Evolutionary conservation across 164 flowering plant genomes (phyloP), one percentile per base, ranked within the genome.

Genomic region (Aristolochia contorta): DNA sequence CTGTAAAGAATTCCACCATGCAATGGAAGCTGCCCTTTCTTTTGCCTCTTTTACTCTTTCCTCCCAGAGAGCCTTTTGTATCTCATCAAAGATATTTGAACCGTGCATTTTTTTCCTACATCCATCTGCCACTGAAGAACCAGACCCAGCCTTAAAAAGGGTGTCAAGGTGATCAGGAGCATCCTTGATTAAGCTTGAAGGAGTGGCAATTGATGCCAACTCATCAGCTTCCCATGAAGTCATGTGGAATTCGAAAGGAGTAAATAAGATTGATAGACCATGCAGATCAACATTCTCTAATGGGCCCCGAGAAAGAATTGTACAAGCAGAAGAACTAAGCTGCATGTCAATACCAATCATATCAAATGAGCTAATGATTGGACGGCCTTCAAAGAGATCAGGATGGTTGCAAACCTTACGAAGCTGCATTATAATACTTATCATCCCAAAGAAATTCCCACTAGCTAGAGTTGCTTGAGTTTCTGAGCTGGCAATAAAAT

Each of bases 401-500:
- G 99, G 99, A 76, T 94, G 99, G 73, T 94, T 94, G 75, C 99
- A 94, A 48, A 94, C 99, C 79, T 94, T 94, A 16, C 99, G 95
- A 55, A 94, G 96, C 72, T 94, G 99, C 99, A 94, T 94, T 66
- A 94, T 94, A 63, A 94, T 78, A 75, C 93, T 85, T 13, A 94
- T 85, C 99, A 94, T 94, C 59, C 96, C 97, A 78, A 94, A 86
- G 67, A 89, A 94, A 61, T 89, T 94, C 16, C 84, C 71, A 75
- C 85, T 91, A 9, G 95, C 91, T 56, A 94, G 79, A 37, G 99
- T 94, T 65, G 96, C 95, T 71, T 91, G 99, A 16, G 99, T 94
- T 70, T 91, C 99, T 55, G 96, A 84, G 73, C 90, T 88, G 54
- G 99, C 96, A 81, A 94, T 94, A 68, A 88, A 94, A 70, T 94